phyloP scores from a whole-genome alignment of 2,329 filamentous ascomycete species.

The Sclerotinia spermophila region DNA sequence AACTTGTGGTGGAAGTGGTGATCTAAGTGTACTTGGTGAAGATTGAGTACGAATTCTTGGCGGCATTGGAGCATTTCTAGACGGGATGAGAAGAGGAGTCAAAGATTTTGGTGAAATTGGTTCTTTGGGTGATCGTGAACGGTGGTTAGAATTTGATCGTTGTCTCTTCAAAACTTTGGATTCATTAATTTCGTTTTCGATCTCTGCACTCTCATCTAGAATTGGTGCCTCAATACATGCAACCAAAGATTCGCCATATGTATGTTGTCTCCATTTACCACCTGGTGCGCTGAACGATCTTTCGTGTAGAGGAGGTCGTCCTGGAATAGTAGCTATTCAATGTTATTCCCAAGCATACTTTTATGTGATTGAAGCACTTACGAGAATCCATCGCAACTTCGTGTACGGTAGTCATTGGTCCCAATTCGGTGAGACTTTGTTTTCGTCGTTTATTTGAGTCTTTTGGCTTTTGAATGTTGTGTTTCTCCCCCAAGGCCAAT shows the following conservation, averaged over 20 bases:
- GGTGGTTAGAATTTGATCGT: background rate
- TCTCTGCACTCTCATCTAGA: conserved; percentile 39
- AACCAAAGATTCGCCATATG: conserved; percentile 39
- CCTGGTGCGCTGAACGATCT: conserved; percentile 61
- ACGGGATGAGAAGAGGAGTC: conserved; percentile 55
- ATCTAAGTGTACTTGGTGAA: conserved; percentile 43
- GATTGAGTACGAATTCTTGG: conserved; percentile 24
- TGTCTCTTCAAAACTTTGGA: conserved; percentile 1
- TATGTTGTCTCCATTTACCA: conserved; percentile 45
- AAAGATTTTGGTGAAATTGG: conserved; percentile 53
- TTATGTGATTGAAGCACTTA: conserved; percentile 42
- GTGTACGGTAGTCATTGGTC: conserved; percentile 66
- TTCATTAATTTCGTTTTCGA: conserved; percentile 19
- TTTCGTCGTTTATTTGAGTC: conserved; percentile 59
- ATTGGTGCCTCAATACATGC: conserved; percentile 36
- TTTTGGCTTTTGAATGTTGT: conserved; percentile 50
- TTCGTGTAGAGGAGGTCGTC: conserved; percentile 60
- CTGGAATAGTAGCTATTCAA: conserved; percentile 60
- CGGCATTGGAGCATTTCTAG: conserved; percentile 21
- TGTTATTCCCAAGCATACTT: conserved; percentile 18
- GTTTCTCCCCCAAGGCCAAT: conserved; percentile 36
- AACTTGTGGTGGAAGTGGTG: conserved; percentile 42
- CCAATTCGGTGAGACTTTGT: conserved; percentile 60
- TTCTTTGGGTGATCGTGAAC: conserved; percentile 33
- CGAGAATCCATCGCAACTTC: conserved; percentile 67